Percentiles rank a stretch among this genome's conserved stretches.
Evolutionary conservation across 495 filamentous ascomycete species (phyloP).

Genomic region (Aspergillus conjunctus): DNA sequence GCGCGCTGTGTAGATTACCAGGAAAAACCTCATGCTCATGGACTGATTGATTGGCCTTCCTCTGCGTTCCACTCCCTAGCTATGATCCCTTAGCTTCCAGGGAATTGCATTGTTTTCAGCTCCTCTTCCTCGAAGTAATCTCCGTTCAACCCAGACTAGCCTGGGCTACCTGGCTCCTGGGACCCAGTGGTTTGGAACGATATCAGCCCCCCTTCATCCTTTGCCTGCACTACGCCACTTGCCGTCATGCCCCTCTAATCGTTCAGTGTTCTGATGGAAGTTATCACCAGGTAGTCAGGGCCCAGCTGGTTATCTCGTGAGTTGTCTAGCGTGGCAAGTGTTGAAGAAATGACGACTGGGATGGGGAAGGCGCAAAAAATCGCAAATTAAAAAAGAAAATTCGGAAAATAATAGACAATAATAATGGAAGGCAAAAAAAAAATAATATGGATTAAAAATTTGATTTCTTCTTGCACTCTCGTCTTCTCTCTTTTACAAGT

Average conservation of each 20-base stretch:
- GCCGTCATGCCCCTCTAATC: constrained; percentile 18
- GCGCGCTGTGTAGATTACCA: constrained; percentile 3
- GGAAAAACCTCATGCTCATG: neutral
- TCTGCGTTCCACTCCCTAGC: neutral
- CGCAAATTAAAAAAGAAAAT: constrained; percentile 1
- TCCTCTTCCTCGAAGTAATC: constrained; percentile 15
- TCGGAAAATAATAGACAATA: constrained; percentile 1
- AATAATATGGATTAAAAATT: neutral
- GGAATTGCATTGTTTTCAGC: constrained; percentile 14
- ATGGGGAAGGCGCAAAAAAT: constrained; percentile 7
- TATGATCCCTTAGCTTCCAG: constrained; percentile 2
- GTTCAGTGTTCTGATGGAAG: constrained; percentile 1
- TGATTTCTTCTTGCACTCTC: constrained; percentile 5
- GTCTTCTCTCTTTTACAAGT: constrained; percentile 5
- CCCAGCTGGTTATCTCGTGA: constrained; percentile 13
- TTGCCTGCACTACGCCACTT: constrained; percentile 23
- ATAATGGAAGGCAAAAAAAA: neutral
- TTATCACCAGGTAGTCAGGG: neutral
- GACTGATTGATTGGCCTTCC: constrained; percentile 1
- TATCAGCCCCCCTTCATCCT: constrained; percentile 22
- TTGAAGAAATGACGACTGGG: constrained; percentile 6
- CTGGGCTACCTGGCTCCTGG: constrained; percentile 25
- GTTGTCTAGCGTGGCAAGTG: constrained; percentile 28
- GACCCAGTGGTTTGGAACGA: constrained; percentile 30
- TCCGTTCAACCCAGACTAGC: constrained; percentile 4